Base-by-base conservation (phyloP, 2,329 filamentous ascomycete species). In the Cryphonectria japonica region DNA sequence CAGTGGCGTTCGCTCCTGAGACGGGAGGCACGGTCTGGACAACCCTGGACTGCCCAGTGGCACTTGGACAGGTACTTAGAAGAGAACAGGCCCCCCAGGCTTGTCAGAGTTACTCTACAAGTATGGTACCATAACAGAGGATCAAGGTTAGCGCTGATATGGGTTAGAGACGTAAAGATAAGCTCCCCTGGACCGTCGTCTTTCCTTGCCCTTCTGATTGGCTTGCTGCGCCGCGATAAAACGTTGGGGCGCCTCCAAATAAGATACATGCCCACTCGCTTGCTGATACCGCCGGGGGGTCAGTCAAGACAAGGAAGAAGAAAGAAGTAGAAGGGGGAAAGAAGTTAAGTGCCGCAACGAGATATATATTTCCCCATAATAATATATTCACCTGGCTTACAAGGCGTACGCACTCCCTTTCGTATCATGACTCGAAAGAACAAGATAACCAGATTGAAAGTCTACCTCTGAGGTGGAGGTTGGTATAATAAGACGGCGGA, bases 181-280 rank as follows among this genome's bases (percentile, higher is more conserved):
- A 67, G 66, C 14, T 67, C 54, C 46, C 66, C 54, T 67, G 54
- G 14, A 46, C 39, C 26, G 14, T 61, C 65, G 14, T 46, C 39
- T 57, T 67, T 61, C n/a, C 9, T 7, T 32, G 37, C 11, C 66
- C n/a, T 67, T n/a, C 66, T 67, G 66, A 67, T 67, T 67, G 66
- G 66, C 39, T 5, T 67, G 54, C 39, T 11, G 37, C 37, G 66
- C 52, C 66, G 54, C 57, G 66, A 67, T 46, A 61, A 61, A 59
- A 59, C 54, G 54, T 7, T 43, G 54, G 37, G 39, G 8, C 54
- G 34, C 57, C n/a, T 60, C 54, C 9, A 14, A 29, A 34, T 16
- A 32, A 34, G 66, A 39, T 34, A 61, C 37, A 34, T 60, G 54
- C 34, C 65, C 52, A 37, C 34, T 60, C 65, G 54, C 37, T 60